Percentiles rank a stretch among this genome's conserved stretches.
phyloP scores from a whole-genome alignment of 148 eudicot species.

The Fallopia convolvulus region DNA sequence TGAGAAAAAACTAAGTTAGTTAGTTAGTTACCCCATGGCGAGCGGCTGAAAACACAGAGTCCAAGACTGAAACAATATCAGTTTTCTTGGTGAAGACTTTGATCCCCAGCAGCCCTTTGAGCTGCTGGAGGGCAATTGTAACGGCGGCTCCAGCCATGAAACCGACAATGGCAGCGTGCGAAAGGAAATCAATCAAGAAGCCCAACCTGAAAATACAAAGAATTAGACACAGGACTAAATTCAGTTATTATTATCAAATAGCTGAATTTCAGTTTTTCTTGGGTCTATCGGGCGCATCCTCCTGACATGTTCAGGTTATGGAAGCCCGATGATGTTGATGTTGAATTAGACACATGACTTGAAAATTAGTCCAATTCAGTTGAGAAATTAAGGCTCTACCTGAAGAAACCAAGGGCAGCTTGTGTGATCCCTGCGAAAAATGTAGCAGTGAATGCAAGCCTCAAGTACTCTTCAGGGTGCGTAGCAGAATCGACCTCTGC shows the following conservation, averaged over 20 bases:
- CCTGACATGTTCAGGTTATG: too few species aligned
- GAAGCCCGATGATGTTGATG: too few species aligned
- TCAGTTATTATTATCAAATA: too few species aligned
- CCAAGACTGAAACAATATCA: slow-evolving; percentile 65
- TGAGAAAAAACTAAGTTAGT: not conserved
- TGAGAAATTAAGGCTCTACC: slow-evolving; percentile 23
- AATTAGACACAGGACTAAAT: too few species aligned
- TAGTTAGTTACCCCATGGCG: slow-evolving; percentile 48
- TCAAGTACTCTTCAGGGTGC: slow-evolving; percentile 31
- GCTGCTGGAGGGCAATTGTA: slow-evolving; percentile 85
- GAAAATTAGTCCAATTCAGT: too few species aligned
- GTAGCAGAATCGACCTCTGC: slow-evolving; percentile 40
- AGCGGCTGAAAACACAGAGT: slow-evolving; percentile 38
- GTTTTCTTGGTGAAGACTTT: slow-evolving; percentile 59
- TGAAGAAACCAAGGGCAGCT: slow-evolving; percentile 56
- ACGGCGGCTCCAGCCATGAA: slow-evolving; percentile 94
- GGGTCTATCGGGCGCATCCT: too few species aligned
- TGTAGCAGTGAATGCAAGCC: slow-evolving; percentile 86
- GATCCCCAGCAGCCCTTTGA: slow-evolving; percentile 77
- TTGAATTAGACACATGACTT: too few species aligned
- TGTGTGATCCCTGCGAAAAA: slow-evolving; percentile 87
- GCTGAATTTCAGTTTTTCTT: too few species aligned
- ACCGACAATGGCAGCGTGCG: slow-evolving; percentile 86
- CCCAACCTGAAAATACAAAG: slow-evolving; percentile 26
- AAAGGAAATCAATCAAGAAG: slow-evolving; percentile 74